Evolutionary conservation across 768 basidiomycete genomes (phyloP).

Genomic region (Hortiboletus campestris): DNA sequence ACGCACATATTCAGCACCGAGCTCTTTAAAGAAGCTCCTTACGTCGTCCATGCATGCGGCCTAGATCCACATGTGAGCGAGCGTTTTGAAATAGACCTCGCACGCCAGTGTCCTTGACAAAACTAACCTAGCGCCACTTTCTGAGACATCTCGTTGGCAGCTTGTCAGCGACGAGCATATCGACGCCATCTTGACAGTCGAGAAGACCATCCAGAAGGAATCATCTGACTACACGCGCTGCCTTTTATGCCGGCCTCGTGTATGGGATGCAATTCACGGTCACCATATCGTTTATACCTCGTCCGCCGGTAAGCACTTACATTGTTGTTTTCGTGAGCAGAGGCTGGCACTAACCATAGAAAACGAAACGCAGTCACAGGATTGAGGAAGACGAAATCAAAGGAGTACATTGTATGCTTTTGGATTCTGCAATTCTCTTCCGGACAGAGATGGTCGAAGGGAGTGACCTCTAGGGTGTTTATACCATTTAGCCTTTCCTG

Average conservation of each 20-base stretch:
- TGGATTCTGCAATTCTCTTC: no score
- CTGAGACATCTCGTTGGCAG: conserved; percentile 7
- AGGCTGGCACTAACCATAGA: not conserved
- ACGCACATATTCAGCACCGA: not conserved
- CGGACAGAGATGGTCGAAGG: no score
- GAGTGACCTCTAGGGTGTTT: no score
- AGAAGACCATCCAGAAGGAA: not conserved
- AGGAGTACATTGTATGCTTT: not conserved
- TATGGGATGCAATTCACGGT: not conserved
- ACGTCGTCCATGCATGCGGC: conserved; percentile 9
- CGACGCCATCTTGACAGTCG: conserved; percentile 3
- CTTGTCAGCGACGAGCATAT: conserved; percentile 6
- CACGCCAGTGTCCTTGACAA: conserved; percentile 9
- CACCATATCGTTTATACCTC: not conserved
- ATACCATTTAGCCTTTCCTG: no score
- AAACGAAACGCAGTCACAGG: conserved; percentile 1
- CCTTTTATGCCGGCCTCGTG: conserved; percentile 6
- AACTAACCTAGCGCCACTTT: not conserved
- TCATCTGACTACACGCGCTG: conserved; percentile 2
- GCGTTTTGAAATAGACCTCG: conserved; percentile 2
- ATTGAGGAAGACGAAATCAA: not conserved
- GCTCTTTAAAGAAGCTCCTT: conserved; percentile 9
- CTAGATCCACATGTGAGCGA: conserved; percentile 2
- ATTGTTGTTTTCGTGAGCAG: no score
- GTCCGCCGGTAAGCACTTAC: not conserved